Conservation (phyloP, 2,329 filamentous ascomycete species). For the Pseudogymnoascus sp. region DNA sequence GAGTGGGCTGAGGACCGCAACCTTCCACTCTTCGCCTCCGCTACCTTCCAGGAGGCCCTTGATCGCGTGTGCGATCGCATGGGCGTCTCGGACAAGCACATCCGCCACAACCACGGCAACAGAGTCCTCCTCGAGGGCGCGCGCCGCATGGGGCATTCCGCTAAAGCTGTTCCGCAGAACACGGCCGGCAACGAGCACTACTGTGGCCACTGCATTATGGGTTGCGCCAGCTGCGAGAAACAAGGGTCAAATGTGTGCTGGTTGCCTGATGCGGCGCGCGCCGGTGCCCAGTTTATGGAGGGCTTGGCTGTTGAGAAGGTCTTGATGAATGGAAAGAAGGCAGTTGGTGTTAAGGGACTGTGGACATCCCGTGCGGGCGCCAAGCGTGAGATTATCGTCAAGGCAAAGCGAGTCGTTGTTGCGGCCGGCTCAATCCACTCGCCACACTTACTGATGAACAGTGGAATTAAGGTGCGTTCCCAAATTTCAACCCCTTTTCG, state of each 20-base stretch:
- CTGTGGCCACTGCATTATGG: conserved; percentile 58
- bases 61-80: conserved; percentile 73
- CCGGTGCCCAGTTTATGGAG: conserved; percentile 76
- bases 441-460: conserved; percentile 67
- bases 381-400: conserved; percentile 59
- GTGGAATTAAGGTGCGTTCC: conserved; percentile 56
- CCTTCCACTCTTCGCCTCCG: conserved; percentile 65
- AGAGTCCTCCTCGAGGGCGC: conserved; percentile 66
- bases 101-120: conserved; percentile 69
- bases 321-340: conserved; percentile 55
- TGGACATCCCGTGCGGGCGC: conserved; percentile 64
- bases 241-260: conserved; percentile 70
- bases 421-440: conserved; percentile 69
- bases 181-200: conserved; percentile 65
- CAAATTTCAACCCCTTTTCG: not conserved
- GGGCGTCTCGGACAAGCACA: conserved; percentile 59
- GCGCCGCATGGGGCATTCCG: conserved; percentile 63
- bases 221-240: conserved; percentile 63
- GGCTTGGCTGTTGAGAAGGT: conserved; percentile 67
- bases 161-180: conserved; percentile 69
- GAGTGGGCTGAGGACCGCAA: conserved; percentile 67
- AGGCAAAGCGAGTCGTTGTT: conserved; percentile 74
- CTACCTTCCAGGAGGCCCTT: conserved; percentile 68
- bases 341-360: conserved; percentile 62
- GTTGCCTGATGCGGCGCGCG: conserved; percentile 68